A percentile compares a stretch with the other conserved stretches of the same genome.
Evolutionary conservation across 75 land plant species (phyloP).

Genomic region (Selaginella moellendorffii): DNA sequence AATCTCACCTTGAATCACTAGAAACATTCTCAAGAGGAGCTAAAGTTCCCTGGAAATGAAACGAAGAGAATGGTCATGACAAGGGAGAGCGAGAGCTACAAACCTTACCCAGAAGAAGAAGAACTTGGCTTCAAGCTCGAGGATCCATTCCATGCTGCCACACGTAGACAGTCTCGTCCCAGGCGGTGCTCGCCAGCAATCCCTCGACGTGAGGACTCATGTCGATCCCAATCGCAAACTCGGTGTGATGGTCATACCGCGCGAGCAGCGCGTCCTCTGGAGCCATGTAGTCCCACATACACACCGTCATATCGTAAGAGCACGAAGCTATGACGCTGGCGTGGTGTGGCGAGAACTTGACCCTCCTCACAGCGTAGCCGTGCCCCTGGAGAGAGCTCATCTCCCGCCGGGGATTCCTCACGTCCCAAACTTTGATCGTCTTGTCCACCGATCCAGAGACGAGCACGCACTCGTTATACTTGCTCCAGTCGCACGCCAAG

Average conservation of each 20-base stretch:
- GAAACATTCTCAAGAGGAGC: no score
- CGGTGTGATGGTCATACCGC: constrained; percentile 81
- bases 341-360: constrained; percentile 75
- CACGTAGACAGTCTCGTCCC: constrained; percentile 88
- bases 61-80: no score
- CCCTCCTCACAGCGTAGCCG: constrained; percentile 60
- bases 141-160: constrained; percentile 95
- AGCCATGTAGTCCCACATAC: constrained; percentile 64
- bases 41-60: no score
- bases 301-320: constrained; percentile 90
- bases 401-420: constrained; percentile 49
- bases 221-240: constrained; percentile 84
- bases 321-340: constrained; percentile 51
- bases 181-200: constrained; percentile 75
- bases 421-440: constrained; percentile 76
- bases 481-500: constrained; percentile 91
- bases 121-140: constrained; percentile 19
- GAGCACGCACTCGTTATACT: constrained; percentile 63
- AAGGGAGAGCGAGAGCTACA: no score
- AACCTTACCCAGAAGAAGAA: no score
- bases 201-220: constrained; percentile 89
- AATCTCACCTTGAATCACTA: no score
- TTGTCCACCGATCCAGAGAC: constrained; percentile 80
- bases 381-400: constrained; percentile 66
- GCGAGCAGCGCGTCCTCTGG: constrained; percentile 66